Evolutionary conservation across 2,329 filamentous ascomycete species (phyloP), one percentile per base, ranked within the genome.

Genomic region (Colletotrichum sansevieriae): DNA sequence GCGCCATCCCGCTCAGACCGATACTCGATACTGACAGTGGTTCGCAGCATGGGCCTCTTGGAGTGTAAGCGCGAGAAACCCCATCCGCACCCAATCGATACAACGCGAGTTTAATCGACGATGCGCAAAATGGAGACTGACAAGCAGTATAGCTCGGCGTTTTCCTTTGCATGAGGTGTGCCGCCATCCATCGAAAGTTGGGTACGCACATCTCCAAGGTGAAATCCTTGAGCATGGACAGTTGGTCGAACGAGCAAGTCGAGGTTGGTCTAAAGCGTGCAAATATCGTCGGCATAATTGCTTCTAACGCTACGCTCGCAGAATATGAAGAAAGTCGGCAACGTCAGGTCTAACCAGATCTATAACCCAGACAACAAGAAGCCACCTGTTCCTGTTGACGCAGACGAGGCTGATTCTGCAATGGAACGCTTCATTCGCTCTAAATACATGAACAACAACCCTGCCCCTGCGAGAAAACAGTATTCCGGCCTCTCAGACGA

Each of bases 131-230:
- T 41, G 63, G 55, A 18, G 44, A 59, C 66, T 70, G 60, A 72
- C 66, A 59, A n/a, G 51, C 37, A 22, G 22, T 49, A 25, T 61
- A 98, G 93, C 84, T 99, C 81, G 96, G 96, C 69, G 90, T 98
- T 72, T 99, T 99, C 79, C 85, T 99, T 58, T 99, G 96, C 83
- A 97, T 99, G 92, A 93, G 96, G 78, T 99, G 96, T 85, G 96
- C 95, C 62, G 89, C 94, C 63, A 88, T 98, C 76, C 96, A 99
- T 83, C 93, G 96, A 77, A 98, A 98, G 82, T 85, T 99, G 76
- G 96, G 96, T 70, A 98, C 96, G 46, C 96, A 99, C 80, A 94
- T 99, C 71, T 98, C 95, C 73, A 99, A 99, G 80, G 94, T 99
- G 84, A 99, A 99, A 82, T 98, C 95, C 43, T 82, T 99, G 82